Percentiles rank a stretch among this genome's conserved stretches.
These are phyloP conservation scores for Coemansia biformis DNA, from an alignment of 192 early-diverging fungal genomes.

Conservation along the genomic window DNA sequence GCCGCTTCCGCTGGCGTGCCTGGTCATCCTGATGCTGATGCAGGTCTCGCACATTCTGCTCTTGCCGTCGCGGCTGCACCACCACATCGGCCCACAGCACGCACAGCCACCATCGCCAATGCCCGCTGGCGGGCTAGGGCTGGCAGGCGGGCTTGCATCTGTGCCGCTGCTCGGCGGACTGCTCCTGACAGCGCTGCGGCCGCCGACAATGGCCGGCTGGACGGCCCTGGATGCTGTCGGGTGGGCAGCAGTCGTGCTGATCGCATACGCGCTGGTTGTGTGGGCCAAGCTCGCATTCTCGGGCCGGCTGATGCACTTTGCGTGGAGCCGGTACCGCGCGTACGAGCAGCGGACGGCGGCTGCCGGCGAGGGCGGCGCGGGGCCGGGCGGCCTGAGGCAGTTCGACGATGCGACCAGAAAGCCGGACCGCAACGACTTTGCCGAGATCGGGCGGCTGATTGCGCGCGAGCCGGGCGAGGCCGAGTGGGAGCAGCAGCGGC, in stretches of 20 bases:
- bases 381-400: constrained; percentile 22
- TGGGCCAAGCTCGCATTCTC: constrained; percentile 76
- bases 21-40: constrained; percentile 42
- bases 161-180: background rate
- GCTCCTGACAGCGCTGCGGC: background rate
- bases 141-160: no score
- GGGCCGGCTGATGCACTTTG: constrained; percentile 67
- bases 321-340: constrained; percentile 57
- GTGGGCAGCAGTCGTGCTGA: constrained; percentile 39
- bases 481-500: constrained; percentile 53
- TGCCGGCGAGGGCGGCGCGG: background rate
- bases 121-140: no score
- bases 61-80: constrained; percentile 16
- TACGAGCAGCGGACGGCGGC: constrained; percentile 45
- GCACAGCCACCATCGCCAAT: no score
- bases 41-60: constrained; percentile 35
- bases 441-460: constrained; percentile 35
- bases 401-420: constrained; percentile 48
- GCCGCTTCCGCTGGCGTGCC: constrained; percentile 44
- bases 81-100: constrained; percentile 1
- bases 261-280: constrained; percentile 53
- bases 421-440: constrained; percentile 39
- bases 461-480: constrained; percentile 29
- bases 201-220: constrained; percentile 10
- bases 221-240: constrained; percentile 44